These are phyloP conservation scores for Plasmodium cynomolgi DNA, from an alignment of 169 alveolate species.

Conservation along the genomic window DNA sequence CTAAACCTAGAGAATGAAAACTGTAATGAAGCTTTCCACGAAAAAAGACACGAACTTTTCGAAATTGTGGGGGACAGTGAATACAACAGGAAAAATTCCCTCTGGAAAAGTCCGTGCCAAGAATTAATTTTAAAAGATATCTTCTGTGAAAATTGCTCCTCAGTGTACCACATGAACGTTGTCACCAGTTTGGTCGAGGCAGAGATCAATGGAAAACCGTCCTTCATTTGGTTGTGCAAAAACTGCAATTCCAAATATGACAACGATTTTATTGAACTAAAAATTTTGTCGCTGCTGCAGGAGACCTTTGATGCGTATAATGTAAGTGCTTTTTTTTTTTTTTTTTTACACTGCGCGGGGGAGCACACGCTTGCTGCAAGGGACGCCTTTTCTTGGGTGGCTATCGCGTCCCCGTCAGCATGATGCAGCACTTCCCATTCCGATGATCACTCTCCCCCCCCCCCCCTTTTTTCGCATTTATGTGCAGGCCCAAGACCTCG, in stretches of 20 bases:
- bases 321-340: conserved; percentile 14
- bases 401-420: not conserved
- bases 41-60: conserved; percentile 80
- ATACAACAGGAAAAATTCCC: conserved; percentile 72
- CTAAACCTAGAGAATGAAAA: conserved; percentile 70
- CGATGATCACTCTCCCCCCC: not conserved
- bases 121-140: conserved; percentile 76
- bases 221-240: conserved; percentile 75
- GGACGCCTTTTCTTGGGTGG: not conserved
- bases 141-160: conserved; percentile 79
- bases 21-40: conserved; percentile 75
- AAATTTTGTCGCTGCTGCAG: conserved; percentile 28
- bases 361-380: not conserved
- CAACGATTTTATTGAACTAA: conserved; percentile 42
- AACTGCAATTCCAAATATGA: conserved; percentile 60
- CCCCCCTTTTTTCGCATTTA: not conserved
- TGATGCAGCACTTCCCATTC: not conserved
- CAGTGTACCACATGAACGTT: conserved; percentile 81
- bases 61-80: conserved; percentile 82
- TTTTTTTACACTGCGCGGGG: not conserved
- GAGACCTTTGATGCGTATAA: conserved; percentile 72
- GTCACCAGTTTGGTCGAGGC: conserved; percentile 77
- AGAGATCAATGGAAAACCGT: conserved; percentile 75
- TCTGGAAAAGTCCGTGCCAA: conserved; percentile 80
- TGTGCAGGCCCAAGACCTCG: conserved; percentile 68